A percentile compares a stretch with the other conserved stretches of the same genome.
These are phyloP conservation scores for Fusarium drepaniforme DNA, from an alignment of 2,329 filamentous ascomycete species.

Conservation along the genomic window DNA sequence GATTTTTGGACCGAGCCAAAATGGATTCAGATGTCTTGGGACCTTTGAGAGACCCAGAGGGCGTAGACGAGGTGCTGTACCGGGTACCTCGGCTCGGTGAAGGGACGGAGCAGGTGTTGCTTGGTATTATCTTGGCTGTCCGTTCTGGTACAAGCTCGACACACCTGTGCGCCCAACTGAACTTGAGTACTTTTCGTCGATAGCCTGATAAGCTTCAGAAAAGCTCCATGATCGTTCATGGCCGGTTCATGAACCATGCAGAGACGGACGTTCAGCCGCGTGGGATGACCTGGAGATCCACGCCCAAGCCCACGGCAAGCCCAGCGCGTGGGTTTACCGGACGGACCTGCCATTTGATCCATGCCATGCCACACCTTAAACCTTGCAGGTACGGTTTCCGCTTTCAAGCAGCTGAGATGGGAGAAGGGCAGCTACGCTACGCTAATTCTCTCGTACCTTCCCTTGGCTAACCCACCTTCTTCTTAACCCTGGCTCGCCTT, in stretches of 20 bases:
- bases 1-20: conserved; percentile 1
- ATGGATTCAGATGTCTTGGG: neutral
- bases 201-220: neutral
- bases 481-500: neutral
- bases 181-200: neutral
- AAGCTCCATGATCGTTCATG: neutral
- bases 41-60: neutral
- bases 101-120: neutral
- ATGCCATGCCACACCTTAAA: conserved; percentile 2
- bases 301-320: neutral
- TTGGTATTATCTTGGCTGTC: neutral
- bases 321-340: neutral
- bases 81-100: neutral
- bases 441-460: neutral
- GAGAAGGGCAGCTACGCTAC: neutral
- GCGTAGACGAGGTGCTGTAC: neutral
- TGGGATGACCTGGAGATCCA: conserved; percentile 1
- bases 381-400: neutral
- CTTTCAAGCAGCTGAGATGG: neutral
- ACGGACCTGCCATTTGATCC: neutral
- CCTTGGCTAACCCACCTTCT: neutral
- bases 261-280: neutral
- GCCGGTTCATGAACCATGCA: neutral
- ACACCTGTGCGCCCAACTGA: neutral
- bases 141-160: neutral